Evolutionary conservation across 345 rosid species (phyloP).

Genomic region (Trapa bicornis): DNA sequence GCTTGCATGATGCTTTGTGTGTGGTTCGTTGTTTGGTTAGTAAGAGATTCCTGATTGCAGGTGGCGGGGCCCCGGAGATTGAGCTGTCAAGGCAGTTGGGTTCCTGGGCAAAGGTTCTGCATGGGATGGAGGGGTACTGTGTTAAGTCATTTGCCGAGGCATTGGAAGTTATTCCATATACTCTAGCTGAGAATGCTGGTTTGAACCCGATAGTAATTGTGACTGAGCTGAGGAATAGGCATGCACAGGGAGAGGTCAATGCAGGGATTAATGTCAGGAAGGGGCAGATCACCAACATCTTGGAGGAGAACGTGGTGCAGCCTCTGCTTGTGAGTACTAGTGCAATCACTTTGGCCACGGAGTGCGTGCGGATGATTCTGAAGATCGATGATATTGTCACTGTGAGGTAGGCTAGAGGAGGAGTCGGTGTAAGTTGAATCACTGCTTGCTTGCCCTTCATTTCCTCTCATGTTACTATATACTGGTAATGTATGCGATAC

Average conservation of each 20-base stretch:
- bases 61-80: conserved; percentile 99
- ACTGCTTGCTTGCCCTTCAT: background rate
- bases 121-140: conserved; percentile 97
- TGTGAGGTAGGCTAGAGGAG: conserved; percentile 47
- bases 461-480: background rate
- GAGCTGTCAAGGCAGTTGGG: conserved; percentile 95
- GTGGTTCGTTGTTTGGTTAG: conserved; percentile 87
- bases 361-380: conserved; percentile 95
- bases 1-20: conserved; percentile 91
- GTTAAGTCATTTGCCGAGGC: conserved; percentile 87
- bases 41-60: conserved; percentile 90
- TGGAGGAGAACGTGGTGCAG: conserved; percentile 99
- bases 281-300: conserved; percentile 93
- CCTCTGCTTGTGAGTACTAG: conserved; percentile 97
- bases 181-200: conserved; percentile 95
- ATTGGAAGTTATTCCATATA: conserved; percentile 88
- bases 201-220: conserved; percentile 87
- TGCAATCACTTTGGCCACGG: conserved; percentile 75
- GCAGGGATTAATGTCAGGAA: conserved; percentile 95
- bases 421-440: background rate
- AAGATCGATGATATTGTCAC: conserved; percentile 96
- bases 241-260: conserved; percentile 92
- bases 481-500: background rate
- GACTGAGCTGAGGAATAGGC: conserved; percentile 96
- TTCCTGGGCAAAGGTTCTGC: conserved; percentile 93